Base-by-base conservation (phyloP, 2,329 filamentous ascomycete species). In the Ceratocystis smalleyi region DNA sequence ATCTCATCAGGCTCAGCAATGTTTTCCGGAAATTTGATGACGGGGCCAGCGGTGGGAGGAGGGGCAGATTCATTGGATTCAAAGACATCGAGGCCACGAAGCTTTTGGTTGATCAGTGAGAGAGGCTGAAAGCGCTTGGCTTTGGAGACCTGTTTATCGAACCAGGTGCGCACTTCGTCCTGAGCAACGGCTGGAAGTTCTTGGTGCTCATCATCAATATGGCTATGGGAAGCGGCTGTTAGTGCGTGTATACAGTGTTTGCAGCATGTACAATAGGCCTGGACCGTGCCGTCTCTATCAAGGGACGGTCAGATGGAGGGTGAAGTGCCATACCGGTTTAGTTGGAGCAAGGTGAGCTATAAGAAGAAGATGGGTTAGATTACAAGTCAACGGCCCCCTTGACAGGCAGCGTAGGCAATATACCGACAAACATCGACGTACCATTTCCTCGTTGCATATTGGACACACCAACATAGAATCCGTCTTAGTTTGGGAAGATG, bases 371-470 rank as follows among this genome's bases (percentile, higher is more conserved):
- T 24, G 19, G 40, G 62, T 64, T 64, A 64, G 62, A 57, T 30
- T 32, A 35, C 27, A 57, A 8, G 54, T 35, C 54, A 7, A 7
- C 17, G 24, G 27, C 27, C 27, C 5, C 17, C 19, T 27, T n/a
- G 22, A 0, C 35, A 40, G 35, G 15, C 10, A 40, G 35, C 5
- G 35, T 40, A 40, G 35, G 4, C 10, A 40, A 4, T 40, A 15
- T 40, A 40, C 35, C 35, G 35, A 40, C 35, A 40, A n/a, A n/a
- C n/a, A 10, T 40, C 35, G 57, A 71, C 77, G 68, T 77, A 94
- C 91, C 94, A 99, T 99, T 75, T 96, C 91, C 76, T 97, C 95
- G 70, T 86, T 91, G 75, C 94, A 99, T 72, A 99, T 99, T n/a
- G 94, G 94, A 74, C 94, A 99, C 64, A 92, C 84, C 66, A 99